Percentiles rank a stretch among this genome's conserved stretches.
Evolutionary conservation across 495 filamentous ascomycete species (phyloP).

Genomic region (Podospora comata): DNA sequence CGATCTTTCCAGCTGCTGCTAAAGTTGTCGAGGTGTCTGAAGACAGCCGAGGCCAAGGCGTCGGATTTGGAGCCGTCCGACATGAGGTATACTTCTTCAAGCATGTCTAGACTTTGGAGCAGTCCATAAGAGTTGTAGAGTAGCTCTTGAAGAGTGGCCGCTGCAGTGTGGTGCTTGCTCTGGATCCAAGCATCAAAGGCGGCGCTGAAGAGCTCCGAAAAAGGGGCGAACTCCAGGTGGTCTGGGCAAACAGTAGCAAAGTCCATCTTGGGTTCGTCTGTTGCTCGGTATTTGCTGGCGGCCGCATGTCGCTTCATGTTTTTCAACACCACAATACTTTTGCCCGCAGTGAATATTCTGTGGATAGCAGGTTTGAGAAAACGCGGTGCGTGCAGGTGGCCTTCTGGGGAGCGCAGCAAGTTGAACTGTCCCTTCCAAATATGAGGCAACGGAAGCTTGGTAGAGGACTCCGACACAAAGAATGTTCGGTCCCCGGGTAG

Average conservation of each 20-base stretch:
- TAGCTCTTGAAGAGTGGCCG: constrained; percentile 57
- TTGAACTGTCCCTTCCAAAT: constrained; percentile 76
- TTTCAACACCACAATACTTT: constrained; percentile 79
- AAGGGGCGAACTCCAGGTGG: constrained; percentile 57
- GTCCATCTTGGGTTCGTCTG: constrained; percentile 45
- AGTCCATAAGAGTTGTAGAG: constrained; percentile 71
- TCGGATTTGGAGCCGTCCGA: constrained; percentile 63
- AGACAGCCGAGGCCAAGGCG: constrained; percentile 64
- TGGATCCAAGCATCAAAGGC: constrained; percentile 71
- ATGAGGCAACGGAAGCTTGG: constrained; percentile 56
- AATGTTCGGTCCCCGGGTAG: constrained; percentile 61
- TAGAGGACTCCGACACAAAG: constrained; percentile 62
- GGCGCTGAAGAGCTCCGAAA: constrained; percentile 66
- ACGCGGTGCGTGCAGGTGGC: constrained; percentile 60
- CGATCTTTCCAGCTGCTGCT: constrained; percentile 73
- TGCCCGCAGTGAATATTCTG: constrained; percentile 80
- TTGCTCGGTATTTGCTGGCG: constrained; percentile 17
- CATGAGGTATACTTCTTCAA: constrained; percentile 71
- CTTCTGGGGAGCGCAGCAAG: constrained; percentile 54
- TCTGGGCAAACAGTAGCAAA: constrained; percentile 54
- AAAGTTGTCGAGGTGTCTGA: constrained; percentile 70
- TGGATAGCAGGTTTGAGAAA: constrained; percentile 66
- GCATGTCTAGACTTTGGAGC: constrained; percentile 58
- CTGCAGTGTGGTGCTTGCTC: constrained; percentile 65
- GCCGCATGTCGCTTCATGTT: constrained; percentile 50